Conservation (phyloP, 2,329 filamentous ascomycete species). For the Fusarium redolens region DNA sequence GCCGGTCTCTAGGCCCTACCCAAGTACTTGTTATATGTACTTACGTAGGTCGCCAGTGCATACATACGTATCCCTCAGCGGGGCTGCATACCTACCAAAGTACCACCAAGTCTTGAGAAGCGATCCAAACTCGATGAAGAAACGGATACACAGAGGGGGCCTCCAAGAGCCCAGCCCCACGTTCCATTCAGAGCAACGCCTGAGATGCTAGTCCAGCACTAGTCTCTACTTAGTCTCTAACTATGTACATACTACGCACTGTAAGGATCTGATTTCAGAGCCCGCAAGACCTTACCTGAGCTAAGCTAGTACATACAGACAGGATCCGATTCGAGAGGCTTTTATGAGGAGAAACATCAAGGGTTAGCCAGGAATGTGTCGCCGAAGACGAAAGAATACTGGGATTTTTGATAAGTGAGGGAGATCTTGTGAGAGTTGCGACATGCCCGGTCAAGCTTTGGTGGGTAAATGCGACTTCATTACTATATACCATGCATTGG, state of each 20-base stretch:
- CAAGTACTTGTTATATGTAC: neutral
- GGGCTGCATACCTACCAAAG: slow-evolving; percentile 15
- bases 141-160: neutral
- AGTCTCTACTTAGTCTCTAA: neutral
- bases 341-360: slow-evolving; percentile 1
- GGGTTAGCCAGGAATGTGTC: neutral
- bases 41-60: neutral
- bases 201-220: slow-evolving; percentile 3
- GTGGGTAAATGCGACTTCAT: slow-evolving; percentile 12
- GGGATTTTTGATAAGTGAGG: neutral
- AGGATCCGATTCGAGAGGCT: neutral
- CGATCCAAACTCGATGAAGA: neutral
- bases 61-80: slow-evolving; percentile 3
- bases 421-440: neutral
- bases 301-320: slow-evolving; percentile 6
- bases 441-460: neutral
- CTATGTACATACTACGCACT: neutral
- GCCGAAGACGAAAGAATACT: neutral
- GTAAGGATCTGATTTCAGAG: neutral
- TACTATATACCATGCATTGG: slow-evolving; percentile 10
- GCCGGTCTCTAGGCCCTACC: no score
- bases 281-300: neutral
- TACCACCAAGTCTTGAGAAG: neutral
- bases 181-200: slow-evolving; percentile 13
- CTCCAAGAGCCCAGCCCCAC: slow-evolving; percentile 8